Evolutionary conservation across 345 rosid species (phyloP).

Genomic region (Gossypioides kirkii): DNA sequence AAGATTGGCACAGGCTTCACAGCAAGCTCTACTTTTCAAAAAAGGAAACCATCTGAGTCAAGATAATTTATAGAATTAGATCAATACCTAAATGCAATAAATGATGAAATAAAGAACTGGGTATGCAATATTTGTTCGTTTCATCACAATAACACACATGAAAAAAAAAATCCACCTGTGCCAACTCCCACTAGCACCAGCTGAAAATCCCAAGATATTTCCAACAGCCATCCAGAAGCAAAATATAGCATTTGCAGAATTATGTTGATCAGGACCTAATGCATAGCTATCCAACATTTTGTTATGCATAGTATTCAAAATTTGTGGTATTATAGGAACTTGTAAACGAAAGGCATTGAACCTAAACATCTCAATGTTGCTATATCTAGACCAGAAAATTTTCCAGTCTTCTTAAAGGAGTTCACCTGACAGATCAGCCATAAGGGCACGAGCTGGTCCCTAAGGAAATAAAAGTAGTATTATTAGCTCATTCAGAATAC

Average conservation of each 20-base stretch:
- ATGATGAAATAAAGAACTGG: not conserved
- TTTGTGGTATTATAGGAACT: not conserved
- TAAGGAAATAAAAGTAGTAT: conserved; percentile 22
- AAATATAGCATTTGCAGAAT: conserved; percentile 88
- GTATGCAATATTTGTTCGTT: not conserved
- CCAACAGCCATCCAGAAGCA: conserved; percentile 99
- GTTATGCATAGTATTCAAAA: conserved; percentile 8
- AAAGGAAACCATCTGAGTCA: conserved; percentile 94
- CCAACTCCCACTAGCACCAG: conserved; percentile 93
- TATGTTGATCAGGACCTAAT: conserved; percentile 89
- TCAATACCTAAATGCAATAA: not conserved
- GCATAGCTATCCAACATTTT: conserved; percentile 14
- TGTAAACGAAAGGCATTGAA: not conserved
- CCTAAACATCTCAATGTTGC: not conserved
- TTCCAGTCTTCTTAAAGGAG: not conserved
- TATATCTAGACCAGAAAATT: not conserved
- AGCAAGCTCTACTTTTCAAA: conserved; percentile 81
- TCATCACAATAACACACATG: conserved; percentile 14
- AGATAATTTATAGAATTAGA: conserved; percentile 19
- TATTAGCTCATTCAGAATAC: conserved; percentile 8
- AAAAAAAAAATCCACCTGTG: conserved; percentile 52
- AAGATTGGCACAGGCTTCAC: conserved; percentile 95
- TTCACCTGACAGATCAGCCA: conserved; percentile 85
- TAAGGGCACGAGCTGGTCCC: conserved; percentile 99
- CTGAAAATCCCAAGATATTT: conserved; percentile 91